Percentiles rank a stretch among this genome's conserved stretches.
Evolutionary conservation across 2,329 filamentous ascomycete genomes (phyloP).

Genomic region (Microsporum canis): DNA sequence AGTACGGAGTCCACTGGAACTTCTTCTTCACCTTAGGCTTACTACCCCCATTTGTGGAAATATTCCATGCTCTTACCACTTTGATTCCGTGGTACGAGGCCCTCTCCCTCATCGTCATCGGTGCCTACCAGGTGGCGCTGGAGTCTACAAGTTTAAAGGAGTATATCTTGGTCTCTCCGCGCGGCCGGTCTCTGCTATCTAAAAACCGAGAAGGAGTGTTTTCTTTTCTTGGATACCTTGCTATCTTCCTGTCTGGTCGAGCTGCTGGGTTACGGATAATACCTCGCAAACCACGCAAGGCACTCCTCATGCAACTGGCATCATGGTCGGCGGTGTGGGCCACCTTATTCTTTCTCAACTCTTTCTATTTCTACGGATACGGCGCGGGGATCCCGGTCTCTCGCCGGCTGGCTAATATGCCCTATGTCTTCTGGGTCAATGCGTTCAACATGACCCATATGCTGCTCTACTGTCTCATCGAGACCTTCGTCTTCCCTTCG

Average conservation of each 20-base stretch:
- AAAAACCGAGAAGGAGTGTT: conserved; percentile 95
- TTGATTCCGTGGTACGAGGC: conserved; percentile 65
- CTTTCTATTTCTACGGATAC: conserved; percentile 57
- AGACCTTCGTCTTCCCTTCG: conserved; percentile 65
- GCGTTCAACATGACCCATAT: conserved; percentile 84
- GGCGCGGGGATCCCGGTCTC: conserved; percentile 59
- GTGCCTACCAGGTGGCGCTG: conserved; percentile 62
- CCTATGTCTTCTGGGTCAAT: conserved; percentile 87
- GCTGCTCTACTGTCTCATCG: conserved; percentile 63
- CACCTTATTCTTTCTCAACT: conserved; percentile 56
- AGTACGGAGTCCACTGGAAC: conserved; percentile 99
- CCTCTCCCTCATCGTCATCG: conserved; percentile 57
- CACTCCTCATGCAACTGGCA: conserved; percentile 53
- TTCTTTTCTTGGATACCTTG: conserved; percentile 84
- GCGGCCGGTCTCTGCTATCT: conserved; percentile 61
- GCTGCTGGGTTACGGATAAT: conserved; percentile 70
- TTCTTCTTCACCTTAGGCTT: conserved; percentile 96
- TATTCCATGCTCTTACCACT: conserved; percentile 62
- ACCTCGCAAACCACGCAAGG: conserved; percentile 45
- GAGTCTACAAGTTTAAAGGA: conserved; percentile 67
- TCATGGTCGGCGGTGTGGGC: conserved; percentile 59
- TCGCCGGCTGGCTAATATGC: conserved; percentile 79
- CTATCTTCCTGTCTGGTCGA: conserved; percentile 86
- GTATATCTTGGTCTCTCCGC: conserved; percentile 71
- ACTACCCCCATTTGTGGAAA: conserved; percentile 74